These are phyloP conservation scores for Malassezia caprae DNA, from an alignment of 1,284 basidiomycete genomes.

Conservation along the genomic window DNA sequence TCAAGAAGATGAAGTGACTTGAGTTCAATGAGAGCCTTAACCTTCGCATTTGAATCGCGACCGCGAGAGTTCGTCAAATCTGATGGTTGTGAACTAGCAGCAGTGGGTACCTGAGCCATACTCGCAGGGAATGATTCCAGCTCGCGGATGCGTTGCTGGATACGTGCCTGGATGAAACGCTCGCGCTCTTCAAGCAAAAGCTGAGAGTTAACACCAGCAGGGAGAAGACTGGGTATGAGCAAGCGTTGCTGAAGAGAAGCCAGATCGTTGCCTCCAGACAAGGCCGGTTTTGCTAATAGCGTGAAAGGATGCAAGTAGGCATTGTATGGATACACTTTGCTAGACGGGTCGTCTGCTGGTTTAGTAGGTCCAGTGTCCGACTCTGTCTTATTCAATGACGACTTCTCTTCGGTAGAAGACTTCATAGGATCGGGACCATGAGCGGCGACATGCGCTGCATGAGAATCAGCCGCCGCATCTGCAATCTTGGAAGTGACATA, in stretches of 20 bases:
- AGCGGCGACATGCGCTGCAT: conserved; percentile 58
- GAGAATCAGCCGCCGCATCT: conserved; percentile 55
- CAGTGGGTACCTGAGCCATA: conserved; percentile 51
- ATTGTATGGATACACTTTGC: conserved; percentile 87
- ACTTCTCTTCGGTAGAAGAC: conserved; percentile 9
- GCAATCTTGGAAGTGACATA: conserved; percentile 68
- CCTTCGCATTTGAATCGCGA: conserved; percentile 57
- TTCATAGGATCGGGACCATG: conserved; percentile 28
- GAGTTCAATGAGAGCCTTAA: conserved; percentile 85
- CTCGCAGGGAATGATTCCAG: conserved; percentile 74
- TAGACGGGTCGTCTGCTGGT: conserved; percentile 59
- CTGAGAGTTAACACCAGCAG: conserved; percentile 83
- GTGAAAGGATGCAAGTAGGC: conserved; percentile 78
- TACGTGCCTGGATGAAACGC: conserved; percentile 76
- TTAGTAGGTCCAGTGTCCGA: conserved; percentile 27
- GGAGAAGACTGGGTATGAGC: conserved; percentile 78
- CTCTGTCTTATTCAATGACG: conserved; percentile 20
- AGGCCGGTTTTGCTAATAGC: conserved; percentile 48
- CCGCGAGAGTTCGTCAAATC: not conserved
- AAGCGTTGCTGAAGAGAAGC: conserved; percentile 68
- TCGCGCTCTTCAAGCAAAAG: conserved; percentile 83
- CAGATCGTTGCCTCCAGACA: conserved; percentile 31
- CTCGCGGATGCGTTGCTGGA: conserved; percentile 78
- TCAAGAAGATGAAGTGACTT: conserved; percentile 81
- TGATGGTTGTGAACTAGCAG: conserved; percentile 11